Evolutionary conservation across 2,329 filamentous ascomycete species (phyloP).

Genomic region (Cercospora sesami): DNA sequence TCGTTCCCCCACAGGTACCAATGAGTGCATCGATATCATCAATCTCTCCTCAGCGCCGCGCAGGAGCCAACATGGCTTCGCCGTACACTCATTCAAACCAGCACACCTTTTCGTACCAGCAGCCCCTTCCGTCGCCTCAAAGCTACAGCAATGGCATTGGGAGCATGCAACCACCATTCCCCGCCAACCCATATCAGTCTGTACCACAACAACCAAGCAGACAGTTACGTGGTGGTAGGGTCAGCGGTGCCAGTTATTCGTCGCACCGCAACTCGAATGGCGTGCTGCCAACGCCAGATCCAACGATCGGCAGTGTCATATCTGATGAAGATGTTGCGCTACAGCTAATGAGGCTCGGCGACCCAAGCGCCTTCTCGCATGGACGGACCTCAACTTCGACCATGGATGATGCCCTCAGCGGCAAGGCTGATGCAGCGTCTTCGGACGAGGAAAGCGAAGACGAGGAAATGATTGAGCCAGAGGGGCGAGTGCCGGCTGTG

Average conservation of each 20-base stretch:
- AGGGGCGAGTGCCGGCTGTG: conserved; percentile 39
- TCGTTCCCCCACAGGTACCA: conserved; percentile 90
- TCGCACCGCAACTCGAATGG: conserved; percentile 51
- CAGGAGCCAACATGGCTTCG: conserved; percentile 69
- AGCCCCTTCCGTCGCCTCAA: conserved; percentile 80
- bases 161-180: conserved; percentile 27
- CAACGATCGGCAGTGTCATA: conserved; percentile 95
- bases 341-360: conserved; percentile 92
- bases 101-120: conserved; percentile 75
- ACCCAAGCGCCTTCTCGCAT: conserved; percentile 90
- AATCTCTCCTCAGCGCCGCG: conserved; percentile 82
- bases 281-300: conserved; percentile 87
- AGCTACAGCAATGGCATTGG: conserved; percentile 53
- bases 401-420: conserved; percentile 88
- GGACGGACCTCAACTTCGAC: conserved; percentile 92
- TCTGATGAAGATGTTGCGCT: conserved; percentile 98
- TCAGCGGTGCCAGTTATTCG: conserved; percentile 40
- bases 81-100: conserved; percentile 75
- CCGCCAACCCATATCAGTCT: conserved; percentile 29
- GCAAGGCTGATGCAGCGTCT: conserved; percentile 78
- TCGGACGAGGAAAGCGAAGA: conserved; percentile 74
- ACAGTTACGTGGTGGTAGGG: conserved; percentile 64
- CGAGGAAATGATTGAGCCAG: conserved; percentile 72
- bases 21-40: conserved; percentile 96
- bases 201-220: conserved; percentile 29